Evolutionary conservation across 139 green algal genomes (phyloP).

Genomic region (Prasinococcaceae sp.): DNA sequence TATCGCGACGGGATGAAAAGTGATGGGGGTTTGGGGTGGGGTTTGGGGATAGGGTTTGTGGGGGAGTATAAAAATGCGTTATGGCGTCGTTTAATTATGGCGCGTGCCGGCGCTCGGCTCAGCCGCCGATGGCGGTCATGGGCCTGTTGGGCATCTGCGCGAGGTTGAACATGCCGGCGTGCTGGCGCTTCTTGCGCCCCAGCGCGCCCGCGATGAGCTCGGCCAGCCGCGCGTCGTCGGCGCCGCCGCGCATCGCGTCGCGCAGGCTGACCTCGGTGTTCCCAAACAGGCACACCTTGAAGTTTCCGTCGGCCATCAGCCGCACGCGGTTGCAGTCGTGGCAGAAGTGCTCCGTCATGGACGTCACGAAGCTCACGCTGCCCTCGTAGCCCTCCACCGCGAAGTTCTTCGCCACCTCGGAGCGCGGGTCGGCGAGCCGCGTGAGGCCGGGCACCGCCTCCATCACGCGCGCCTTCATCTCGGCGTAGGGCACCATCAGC

Average conservation of each 20-base stretch:
- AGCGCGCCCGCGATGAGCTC: conserved; percentile 73
- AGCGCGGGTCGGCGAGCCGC: conserved; percentile 11
- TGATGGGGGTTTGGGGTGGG: no score
- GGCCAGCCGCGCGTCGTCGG: conserved; percentile 58
- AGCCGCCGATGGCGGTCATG: conserved; percentile 96
- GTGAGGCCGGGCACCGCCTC: no score
- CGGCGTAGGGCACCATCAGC: conserved; percentile 79
- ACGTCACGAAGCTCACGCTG: conserved; percentile 86
- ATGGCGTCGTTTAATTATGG: no score
- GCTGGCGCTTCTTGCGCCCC: conserved; percentile 69
- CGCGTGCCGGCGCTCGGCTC: no score
- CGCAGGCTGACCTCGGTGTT: conserved; percentile 75
- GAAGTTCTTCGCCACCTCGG: conserved; percentile 95
- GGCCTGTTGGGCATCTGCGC: conserved; percentile 62
- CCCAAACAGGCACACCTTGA: conserved; percentile 92
- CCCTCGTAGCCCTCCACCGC: conserved; percentile 28
- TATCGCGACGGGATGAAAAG: no score
- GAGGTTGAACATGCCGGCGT: conserved; percentile 88
- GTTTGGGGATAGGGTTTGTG: no score
- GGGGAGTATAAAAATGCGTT: no score
- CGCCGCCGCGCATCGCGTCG: conserved; percentile 78
- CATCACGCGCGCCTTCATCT: conserved; percentile 37
- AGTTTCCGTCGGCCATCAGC: conserved; percentile 85
- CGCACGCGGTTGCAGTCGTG: conserved; percentile 52
- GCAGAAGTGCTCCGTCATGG: conserved; percentile 94